Evolutionary conservation across 495 filamentous ascomycete genomes (phyloP), one percentile per base, ranked within the genome.

Genomic region (Podospora pseudocomata): DNA sequence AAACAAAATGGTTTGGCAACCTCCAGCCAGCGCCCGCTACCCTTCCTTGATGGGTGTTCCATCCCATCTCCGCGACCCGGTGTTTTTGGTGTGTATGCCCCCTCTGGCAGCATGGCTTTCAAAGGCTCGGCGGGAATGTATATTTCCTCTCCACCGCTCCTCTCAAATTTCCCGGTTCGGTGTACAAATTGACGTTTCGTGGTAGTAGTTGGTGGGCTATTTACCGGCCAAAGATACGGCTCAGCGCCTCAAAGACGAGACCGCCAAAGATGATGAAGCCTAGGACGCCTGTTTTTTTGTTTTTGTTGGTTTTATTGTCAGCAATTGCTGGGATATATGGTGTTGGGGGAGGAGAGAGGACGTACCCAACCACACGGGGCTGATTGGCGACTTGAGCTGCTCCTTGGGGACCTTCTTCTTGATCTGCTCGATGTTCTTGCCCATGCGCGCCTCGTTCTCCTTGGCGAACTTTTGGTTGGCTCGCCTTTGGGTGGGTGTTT

Each of bases 401-500:
- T 86, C 78, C 77, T 88, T 88, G 70, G 82, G 55, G 6, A 58
- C 77, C 73, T 85, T 85, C 77, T 89, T 87, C 84, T 93, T 94
- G 69, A 87, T 74, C 23, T 85, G 84, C 27, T 78, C 82, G 68
- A 90, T 86, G 23, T 90, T 88, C 82, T 95, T 97, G 70, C 95
- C 95, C 70, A 90, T 88, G 76, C 92, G 94, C 26, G 85, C 84
- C 68, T 90, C 89, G 78, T 97, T 88, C 53, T 88, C 84, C 76
- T 91, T 90, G 54, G 87, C 89, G 79, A 91, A 99, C 71, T 89
- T 89, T 67, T 89, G 88, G 81, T 98, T 98, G 53, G 91, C 91
- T 74, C 87, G 88, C 71, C 94, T 90, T 83, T 98, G 96, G 78
- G 93, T 87, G 32, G 92, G 94, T 69, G 95, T 99, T 90, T 99